phyloP scores from a whole-genome alignment of 1,139 yeast species.

The Sugiyamaella pinicola region DNA sequence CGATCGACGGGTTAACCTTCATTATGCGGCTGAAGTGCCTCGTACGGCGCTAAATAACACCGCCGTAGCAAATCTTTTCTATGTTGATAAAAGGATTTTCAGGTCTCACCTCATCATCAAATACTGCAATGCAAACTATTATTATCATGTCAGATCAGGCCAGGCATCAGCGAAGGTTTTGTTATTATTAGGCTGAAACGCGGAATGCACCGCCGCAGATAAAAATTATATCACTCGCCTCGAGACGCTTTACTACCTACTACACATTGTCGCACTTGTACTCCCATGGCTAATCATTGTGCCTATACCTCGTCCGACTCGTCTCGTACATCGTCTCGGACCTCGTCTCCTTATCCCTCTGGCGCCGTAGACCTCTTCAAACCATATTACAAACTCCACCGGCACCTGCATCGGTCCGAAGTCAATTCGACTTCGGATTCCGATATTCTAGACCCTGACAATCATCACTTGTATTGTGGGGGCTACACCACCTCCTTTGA shows the following conservation, averaged over 20 bases:
- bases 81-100: neutral
- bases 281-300: too few relatives aligned
- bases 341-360: neutral
- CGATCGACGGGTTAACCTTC: neutral
- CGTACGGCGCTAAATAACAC: slow-evolving; percentile 11
- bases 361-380: slow-evolving; percentile 32
- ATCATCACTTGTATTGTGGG: slow-evolving; percentile 16
- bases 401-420: slow-evolving; percentile 27
- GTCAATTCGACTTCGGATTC: slow-evolving; percentile 17
- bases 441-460: slow-evolving; percentile 22
- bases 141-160: slow-evolving; percentile 3
- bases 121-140: slow-evolving; percentile 1
- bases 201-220: too few relatives aligned
- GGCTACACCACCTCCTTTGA: slow-evolving; percentile 15
- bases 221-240: too few relatives aligned
- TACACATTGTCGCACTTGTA: too few relatives aligned
- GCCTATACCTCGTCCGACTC: too few relatives aligned
- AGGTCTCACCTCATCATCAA: slow-evolving; percentile 1
- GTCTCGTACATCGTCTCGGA: too few relatives aligned
- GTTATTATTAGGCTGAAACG: too few relatives aligned
- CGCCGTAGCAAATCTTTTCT: slow-evolving; percentile 12
- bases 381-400: slow-evolving; percentile 43
- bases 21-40: slow-evolving; percentile 6
- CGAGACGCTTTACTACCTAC: too few relatives aligned
- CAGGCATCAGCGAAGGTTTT: too few relatives aligned